A percentile compares a stretch with the other conserved stretches of the same genome.
Evolutionary conservation across 805 yeast genomes (phyloP).

Genomic region (Candida morakotiae): DNA sequence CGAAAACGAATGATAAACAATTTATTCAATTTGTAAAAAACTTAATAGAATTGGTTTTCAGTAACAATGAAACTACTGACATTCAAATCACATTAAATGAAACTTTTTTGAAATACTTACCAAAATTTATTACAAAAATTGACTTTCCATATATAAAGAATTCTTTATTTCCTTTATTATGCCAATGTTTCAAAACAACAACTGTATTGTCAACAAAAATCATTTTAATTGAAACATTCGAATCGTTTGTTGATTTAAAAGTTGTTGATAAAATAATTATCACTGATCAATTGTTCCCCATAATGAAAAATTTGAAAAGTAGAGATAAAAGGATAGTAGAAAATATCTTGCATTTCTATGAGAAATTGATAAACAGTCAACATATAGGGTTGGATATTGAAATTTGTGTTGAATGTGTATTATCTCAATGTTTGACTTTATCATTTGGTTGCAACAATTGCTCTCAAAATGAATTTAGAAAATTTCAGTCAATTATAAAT

Average conservation of each 20-base stretch:
- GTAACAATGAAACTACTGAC: constrained; percentile 21
- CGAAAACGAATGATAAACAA: constrained; percentile 50
- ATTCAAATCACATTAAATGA: constrained; percentile 48
- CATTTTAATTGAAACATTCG: constrained; percentile 58
- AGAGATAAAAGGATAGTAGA: constrained; percentile 63
- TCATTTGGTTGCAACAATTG: constrained; percentile 38
- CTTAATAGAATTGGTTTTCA: constrained; percentile 32
- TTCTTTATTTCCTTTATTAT: constrained; percentile 67
- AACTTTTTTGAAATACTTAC: constrained; percentile 41
- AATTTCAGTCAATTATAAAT: constrained; percentile 20
- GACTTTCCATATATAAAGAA: constrained; percentile 73
- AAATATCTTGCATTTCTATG: constrained; percentile 43
- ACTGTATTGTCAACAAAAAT: constrained; percentile 77
- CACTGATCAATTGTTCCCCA: constrained; percentile 76
- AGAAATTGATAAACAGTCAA: constrained; percentile 43
- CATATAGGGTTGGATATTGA: constrained; percentile 30
- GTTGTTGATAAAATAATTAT: constrained; percentile 69
- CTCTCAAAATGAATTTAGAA: constrained; percentile 27
- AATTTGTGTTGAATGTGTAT: constrained; percentile 21
- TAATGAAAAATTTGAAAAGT: constrained; percentile 71
- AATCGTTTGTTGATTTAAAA: constrained; percentile 51
- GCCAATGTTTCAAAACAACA: constrained; percentile 76
- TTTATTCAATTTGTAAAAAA: constrained; percentile 47
- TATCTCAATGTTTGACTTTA: constrained; percentile 29
- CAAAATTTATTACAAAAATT: constrained; percentile 40